Evolutionary conservation across 768 basidiomycete species (phyloP), one percentile per base, ranked within the genome.

Genomic region (Phaeotremella skinneri): DNA sequence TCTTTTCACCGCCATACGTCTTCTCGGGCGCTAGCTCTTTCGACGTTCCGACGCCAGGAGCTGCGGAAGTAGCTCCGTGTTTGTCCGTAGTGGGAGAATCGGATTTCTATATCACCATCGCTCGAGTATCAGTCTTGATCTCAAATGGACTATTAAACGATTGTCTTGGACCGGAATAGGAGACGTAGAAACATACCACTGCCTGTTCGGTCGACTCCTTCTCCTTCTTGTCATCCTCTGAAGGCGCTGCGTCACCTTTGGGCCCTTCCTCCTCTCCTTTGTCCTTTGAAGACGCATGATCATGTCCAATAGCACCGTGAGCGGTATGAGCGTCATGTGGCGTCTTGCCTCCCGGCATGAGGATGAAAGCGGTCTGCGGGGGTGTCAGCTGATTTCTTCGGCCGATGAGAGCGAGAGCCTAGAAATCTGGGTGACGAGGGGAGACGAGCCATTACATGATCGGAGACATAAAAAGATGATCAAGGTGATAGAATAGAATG

Each of bases 341-440:
- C 27, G 48, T 51, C n/a, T 62, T 56, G n/a, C 52, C 50, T 41
- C 51, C 55, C 1, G 61, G 61, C 61, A 62, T 52, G 21, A 62
- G 52, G 43, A 62, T 62, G 53, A 62, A 62, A 26, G 61, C 56
- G 41, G 55, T 42, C 61, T 57, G 34, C 34, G 34, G 17, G 34
- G 34, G 17, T 20, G 20, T 7, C 21, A 45, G 43, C 43, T 7
- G 23, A 13, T 13, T 45, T 23, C 20, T 7, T 7, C 43, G 13
- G 21, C 7, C 13, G n/a, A n/a, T n/a, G n/a, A n/a, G n/a, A n/a
- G n/a, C n/a, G n/a, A n/a, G n/a, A n/a, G n/a, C n/a, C n/a, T n/a
- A n/a, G n/a, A n/a, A n/a, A n/a, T n/a, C n/a, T n/a, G n/a, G n/a
- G n/a, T n/a, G n/a, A n/a, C n/a, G n/a, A n/a, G n/a, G n/a, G n/a